Base-by-base conservation (phyloP, 2,329 filamentous ascomycete genomes). In the Xylariaceae sp. region DNA sequence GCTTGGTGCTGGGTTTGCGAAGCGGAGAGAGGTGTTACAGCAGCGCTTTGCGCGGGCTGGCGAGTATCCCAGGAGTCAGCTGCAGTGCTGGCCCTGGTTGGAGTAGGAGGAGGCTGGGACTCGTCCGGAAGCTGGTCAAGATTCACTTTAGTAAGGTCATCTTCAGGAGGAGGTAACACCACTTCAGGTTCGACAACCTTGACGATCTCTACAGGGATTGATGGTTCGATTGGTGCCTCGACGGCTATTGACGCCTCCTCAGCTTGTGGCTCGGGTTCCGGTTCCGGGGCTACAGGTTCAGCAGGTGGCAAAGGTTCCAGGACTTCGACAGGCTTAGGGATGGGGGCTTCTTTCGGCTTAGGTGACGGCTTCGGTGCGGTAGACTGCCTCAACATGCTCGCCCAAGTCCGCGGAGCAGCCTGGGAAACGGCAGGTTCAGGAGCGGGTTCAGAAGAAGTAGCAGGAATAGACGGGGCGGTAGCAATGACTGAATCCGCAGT, bases 121-220 rank as follows among this genome's bases (percentile, higher is more conserved):
- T 80, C 80, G 73, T 96, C 92, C 61, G 85, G 87, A 63, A 97
- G 80, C 73, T 92, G 89, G 70, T 96, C 92, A 54, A 97, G 86
- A 72, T 97, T 97, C 64, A 86, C 87, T 74, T 92, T 86, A 26
- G 92, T 97, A 61, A 97, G 81, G 66, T 92, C 85, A 70, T 91
- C 89, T 72, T 88, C 86, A 21, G 89, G 81, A 15, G 88, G 86
- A 45, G 81, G 79, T 43, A 92, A 72, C 45, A 79, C 75, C 47
- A 79, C 71, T 63, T 79, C 80, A 50, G 78, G 72, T 55, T 78
- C 78, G 54, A 75, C 73, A 40, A 75, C 70, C 51, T 70, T 66
- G 29, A 73, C 69, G 4, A 73, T 66, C 42, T 68, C 62, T 41
- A 44, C 49, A 57, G 71, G 63, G 15, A 61, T 54, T 26, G 63